Percentiles rank a stretch among this genome's conserved stretches.
These are phyloP conservation scores for Dipteronia sinensis DNA, from an alignment of 345 rosid genomes.

Conservation along the genomic window DNA sequence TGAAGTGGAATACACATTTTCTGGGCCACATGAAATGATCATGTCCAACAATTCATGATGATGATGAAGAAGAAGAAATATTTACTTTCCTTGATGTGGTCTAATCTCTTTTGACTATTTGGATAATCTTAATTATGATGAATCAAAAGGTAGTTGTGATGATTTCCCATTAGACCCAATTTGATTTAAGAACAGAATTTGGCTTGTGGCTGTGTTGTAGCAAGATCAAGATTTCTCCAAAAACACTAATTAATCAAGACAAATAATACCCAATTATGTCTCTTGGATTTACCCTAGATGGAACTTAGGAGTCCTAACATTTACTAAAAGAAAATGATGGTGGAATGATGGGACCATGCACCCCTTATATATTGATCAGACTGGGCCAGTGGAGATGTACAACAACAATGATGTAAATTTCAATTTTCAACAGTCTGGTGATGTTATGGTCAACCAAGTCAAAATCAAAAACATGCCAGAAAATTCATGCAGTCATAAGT, in stretches of 20 bases:
- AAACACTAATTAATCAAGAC: neutral
- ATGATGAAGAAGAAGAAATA: neutral
- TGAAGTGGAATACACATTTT: conserved; percentile 13
- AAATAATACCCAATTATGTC: neutral
- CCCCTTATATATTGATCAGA: neutral
- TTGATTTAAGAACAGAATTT: neutral
- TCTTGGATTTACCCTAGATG: conserved; percentile 4
- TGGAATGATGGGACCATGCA: conserved; percentile 19
- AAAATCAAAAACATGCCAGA: neutral
- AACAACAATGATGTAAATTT: neutral
- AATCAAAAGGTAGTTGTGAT: conserved; percentile 1
- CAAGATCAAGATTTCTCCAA: neutral
- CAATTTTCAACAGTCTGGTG: neutral
- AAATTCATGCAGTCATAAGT: neutral
- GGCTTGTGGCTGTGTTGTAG: neutral
- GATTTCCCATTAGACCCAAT: conserved; percentile 14
- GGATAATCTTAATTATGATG: conserved; percentile 3
- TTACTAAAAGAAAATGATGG: conserved; percentile 8
- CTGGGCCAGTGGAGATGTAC: neutral
- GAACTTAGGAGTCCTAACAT: conserved; percentile 8
- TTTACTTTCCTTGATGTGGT: neutral
- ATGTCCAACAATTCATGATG: conserved; percentile 31
- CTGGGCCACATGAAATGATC: conserved; percentile 37
- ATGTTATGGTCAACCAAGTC: conserved; percentile 11
- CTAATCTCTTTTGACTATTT: conserved; percentile 27